These are phyloP conservation scores for Tetrahymena elliotti DNA, from an alignment of 73 alveolate genomes.

Conservation along the genomic window DNA sequence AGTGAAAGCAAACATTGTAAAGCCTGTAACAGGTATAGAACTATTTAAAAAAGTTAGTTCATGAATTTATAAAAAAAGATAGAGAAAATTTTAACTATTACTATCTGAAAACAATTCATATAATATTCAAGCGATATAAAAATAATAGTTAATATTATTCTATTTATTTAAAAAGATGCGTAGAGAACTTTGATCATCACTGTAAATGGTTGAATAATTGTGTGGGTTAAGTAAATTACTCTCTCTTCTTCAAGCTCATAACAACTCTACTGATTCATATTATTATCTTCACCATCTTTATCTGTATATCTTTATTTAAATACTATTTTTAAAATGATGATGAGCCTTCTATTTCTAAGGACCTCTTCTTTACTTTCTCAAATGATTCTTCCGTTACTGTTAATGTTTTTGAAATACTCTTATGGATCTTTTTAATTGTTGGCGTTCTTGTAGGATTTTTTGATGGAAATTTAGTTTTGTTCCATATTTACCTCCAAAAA, in stretches of 20 bases:
- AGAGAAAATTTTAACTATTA: not conserved
- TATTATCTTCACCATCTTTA: not conserved
- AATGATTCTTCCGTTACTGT: not conserved
- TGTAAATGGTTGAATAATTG: conserved; percentile 45
- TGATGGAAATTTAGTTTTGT: not conserved
- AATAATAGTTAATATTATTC: not conserved
- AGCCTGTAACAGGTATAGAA: conserved; percentile 27
- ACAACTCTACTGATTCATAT: not conserved
- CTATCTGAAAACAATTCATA: not conserved
- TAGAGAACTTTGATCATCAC: conserved; percentile 39
- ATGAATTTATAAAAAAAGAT: not conserved
- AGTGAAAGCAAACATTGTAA: conserved; percentile 24
- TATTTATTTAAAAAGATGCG: conserved; percentile 17
- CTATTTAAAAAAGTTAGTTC: not conserved
- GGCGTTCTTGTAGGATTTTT: not conserved
- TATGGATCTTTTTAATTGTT: not conserved
- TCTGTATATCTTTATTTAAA: not conserved
- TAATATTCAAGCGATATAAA: not conserved
- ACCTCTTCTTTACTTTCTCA: not conserved
- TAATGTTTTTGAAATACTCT: not conserved
- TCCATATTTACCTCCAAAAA: not conserved
- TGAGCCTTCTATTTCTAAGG: not conserved
- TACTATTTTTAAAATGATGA: not conserved
- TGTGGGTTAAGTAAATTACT: conserved; percentile 23
- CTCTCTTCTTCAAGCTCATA: conserved; percentile 1